Conservation (phyloP, 164 flowering plant species). For the Vitis riparia region DNA sequence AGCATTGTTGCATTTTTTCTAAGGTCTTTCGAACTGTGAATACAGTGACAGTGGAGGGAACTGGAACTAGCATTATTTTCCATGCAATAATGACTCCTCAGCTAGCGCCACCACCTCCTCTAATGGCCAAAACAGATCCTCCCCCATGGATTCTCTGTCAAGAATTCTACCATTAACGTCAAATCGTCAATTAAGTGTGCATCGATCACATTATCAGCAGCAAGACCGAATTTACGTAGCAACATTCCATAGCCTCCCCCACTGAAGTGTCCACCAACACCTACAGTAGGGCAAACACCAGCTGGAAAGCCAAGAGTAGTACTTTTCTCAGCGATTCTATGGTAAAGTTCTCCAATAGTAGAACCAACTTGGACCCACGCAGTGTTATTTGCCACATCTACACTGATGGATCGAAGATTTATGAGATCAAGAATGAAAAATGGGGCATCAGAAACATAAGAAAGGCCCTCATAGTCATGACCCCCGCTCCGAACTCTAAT, state of each 20-base stretch:
- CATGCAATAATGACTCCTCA: constrained; percentile 23
- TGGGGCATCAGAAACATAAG: constrained; percentile 18
- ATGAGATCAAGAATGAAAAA: constrained; percentile 22
- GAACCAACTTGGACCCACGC: constrained; percentile 4
- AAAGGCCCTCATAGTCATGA: background rate
- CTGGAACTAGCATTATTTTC: constrained; percentile 24
- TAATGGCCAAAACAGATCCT: constrained; percentile 6
- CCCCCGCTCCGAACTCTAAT: constrained; percentile 25
- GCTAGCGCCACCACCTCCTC: constrained; percentile 30
- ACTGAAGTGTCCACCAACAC: constrained; percentile 14
- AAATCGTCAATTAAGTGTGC: constrained; percentile 20
- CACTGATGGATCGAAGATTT: constrained; percentile 9
- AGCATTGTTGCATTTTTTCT: constrained; percentile 16
- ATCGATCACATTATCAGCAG: constrained; percentile 16
- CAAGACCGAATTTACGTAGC: no score
- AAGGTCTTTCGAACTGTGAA: constrained; percentile 16
- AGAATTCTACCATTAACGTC: constrained; percentile 12
- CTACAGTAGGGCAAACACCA: constrained; percentile 19
- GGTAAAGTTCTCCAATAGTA: constrained; percentile 23
- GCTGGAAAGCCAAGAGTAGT: constrained; percentile 23
- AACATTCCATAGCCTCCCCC: no score
- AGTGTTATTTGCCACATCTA: background rate
- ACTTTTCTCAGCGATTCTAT: constrained; percentile 19
- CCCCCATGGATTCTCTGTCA: no score
- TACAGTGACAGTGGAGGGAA: constrained; percentile 21